Conservation (phyloP, 768 basidiomycete genomes). For the Pleurotus pulmonarius region DNA sequence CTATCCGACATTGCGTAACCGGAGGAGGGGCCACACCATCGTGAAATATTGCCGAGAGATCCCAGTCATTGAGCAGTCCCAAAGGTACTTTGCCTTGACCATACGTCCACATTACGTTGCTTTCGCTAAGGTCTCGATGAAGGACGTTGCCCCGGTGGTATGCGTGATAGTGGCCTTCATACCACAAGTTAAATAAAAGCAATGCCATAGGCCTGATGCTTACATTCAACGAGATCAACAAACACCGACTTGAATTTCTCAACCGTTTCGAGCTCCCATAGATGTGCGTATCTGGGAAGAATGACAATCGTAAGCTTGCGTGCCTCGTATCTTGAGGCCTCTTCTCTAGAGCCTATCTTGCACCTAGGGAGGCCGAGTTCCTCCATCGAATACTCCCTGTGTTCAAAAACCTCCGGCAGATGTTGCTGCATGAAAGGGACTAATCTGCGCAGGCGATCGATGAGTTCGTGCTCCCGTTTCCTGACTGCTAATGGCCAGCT, state of each 20-base stretch:
- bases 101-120: conserved; percentile 23
- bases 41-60: conserved; percentile 14
- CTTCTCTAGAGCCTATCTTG: not conserved
- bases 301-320: not conserved
- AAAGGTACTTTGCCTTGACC: conserved; percentile 3
- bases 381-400: not conserved
- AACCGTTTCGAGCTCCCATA: not conserved
- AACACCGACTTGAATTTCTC: not conserved
- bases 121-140: conserved; percentile 26
- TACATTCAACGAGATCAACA: not conserved
- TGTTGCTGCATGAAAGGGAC: not conserved
- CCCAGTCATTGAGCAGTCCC: conserved; percentile 25
- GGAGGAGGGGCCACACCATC: conserved; percentile 4
- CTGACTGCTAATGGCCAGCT: not conserved
- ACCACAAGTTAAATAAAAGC: too few relatives aligned
- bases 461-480: not conserved
- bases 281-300: not conserved
- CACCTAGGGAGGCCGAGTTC: not conserved
- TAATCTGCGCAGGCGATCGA: not conserved
- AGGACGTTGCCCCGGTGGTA: conserved; percentile 18
- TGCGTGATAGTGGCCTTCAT: conserved; percentile 20
- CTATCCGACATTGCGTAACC: conserved; percentile 9
- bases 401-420: not conserved
- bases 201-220: not conserved
- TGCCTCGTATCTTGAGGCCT: not conserved